These are phyloP conservation scores for Arachnomyces sp. DNA, from an alignment of 2,329 filamentous ascomycete species.

Conservation along the genomic window DNA sequence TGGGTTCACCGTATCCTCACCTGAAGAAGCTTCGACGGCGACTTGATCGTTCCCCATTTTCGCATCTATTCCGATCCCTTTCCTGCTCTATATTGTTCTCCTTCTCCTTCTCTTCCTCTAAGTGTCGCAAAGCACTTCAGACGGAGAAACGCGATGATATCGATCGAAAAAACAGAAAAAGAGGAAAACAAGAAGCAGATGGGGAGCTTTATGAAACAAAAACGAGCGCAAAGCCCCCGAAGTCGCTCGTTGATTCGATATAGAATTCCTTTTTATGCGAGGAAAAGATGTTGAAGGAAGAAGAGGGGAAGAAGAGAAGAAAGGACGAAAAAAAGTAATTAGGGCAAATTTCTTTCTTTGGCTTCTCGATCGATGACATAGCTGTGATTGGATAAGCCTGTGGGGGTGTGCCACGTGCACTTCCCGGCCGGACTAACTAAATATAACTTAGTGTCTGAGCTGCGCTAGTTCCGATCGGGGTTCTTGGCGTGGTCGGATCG, in stretches of 20 bases:
- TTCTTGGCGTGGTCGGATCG: too few relatives aligned
- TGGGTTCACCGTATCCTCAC: constrained; percentile 4
- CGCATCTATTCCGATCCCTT: too few relatives aligned
- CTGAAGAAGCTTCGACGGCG: constrained; percentile 16
- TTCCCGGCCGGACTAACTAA: too few relatives aligned
- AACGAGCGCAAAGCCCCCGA: constrained; percentile 51
- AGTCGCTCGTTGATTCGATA: constrained; percentile 41
- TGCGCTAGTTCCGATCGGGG: too few relatives aligned
- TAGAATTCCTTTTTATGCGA: background rate
- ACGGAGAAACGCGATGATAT: too few relatives aligned
- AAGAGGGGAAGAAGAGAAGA: constrained; percentile 7
- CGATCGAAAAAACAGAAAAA: background rate
- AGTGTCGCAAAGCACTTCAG: constrained; percentile 2
- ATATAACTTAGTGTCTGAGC: too few relatives aligned
- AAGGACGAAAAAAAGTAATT: constrained; percentile 11
- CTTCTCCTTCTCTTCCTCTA: background rate
- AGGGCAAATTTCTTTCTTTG: constrained; percentile 8
- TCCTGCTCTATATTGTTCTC: background rate
- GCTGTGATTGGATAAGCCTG: constrained; percentile 13
- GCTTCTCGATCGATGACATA: too few relatives aligned
- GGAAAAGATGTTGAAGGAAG: constrained; percentile 5
- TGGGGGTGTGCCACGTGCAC: too few relatives aligned
- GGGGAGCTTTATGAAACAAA: constrained; percentile 40
- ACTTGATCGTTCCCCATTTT: constrained; percentile 14
- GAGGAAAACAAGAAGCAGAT: constrained; percentile 6